Base-by-base conservation (phyloP, 768 basidiomycete genomes). In the Xerocomellus amylosporus region DNA sequence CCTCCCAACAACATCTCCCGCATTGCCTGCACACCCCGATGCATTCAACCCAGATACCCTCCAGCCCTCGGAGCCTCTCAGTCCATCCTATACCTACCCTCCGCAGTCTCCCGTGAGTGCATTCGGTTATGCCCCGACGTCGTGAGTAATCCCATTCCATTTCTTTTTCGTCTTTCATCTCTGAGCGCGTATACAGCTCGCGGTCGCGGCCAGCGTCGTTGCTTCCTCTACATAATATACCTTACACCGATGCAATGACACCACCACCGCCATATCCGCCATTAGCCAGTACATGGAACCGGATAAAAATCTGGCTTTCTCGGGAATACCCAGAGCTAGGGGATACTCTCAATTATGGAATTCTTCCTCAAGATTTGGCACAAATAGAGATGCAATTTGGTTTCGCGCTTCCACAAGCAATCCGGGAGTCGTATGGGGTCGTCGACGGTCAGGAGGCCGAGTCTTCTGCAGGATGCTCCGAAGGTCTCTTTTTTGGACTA, bases 391-490 rank as follows among this genome's bases (percentile, higher is more conserved):
- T 86, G 68, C 83, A 92, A 59, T 85, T 96, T 58, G 93, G 94
- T 30, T 84, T 90, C 61, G 73, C 85, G 8, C 81, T 99, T 20
- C 97, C 97, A 4, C 78, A 81, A 31, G 84, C 87, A 33, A 83
- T 99, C n/a, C 83, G 93, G 22, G 97, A 99, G 59, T 92, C 91
- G 1, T 96, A 96, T 74, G 77, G 87, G 43, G 77, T 79, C 53
- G 87, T 88, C 53, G 93, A 99, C 65, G 97, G 97, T 3, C 97
- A 99, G 67, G 97, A 98, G 68, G 83, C 90, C 19, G 90, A 93
- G 71, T 90, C 90, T 14, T 77, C 90, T 28, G 90, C 89, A 39
- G 90, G 89, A 13, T 93, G 90, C 64, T 81, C 90, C 9, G 89
- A 92, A 54, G 97, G 97, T 33, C 78, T 99, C 30, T 93, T 99